A percentile compares a stretch with the other conserved stretches of the same genome.
phyloP scores from a whole-genome alignment of 495 filamentous ascomycete species.

The Friedmanniomyces simplex region DNA sequence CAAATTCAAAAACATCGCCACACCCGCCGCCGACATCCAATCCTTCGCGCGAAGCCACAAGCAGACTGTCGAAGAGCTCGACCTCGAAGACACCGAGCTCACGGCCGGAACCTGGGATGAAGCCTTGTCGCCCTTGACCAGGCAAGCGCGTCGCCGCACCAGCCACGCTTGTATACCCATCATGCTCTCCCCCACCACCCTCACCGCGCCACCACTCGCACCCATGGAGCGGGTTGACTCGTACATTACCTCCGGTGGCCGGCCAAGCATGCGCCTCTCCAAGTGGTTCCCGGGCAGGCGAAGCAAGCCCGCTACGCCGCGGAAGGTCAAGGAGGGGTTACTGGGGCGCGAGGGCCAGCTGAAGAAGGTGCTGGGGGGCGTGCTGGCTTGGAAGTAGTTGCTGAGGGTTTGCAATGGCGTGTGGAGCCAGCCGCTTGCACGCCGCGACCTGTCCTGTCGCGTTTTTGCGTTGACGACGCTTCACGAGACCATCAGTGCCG shows the following conservation, averaged over 20 bases:
- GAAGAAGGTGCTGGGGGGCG: conserved; percentile 7
- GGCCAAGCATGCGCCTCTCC: conserved; percentile 1
- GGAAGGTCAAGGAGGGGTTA: conserved; percentile 6
- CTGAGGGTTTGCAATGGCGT: no score
- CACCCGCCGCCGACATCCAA: conserved; percentile 56
- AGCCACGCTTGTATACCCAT: conserved; percentile 14
- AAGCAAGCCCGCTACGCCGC: not conserved
- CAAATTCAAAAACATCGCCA: conserved; percentile 54
- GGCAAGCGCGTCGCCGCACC: not conserved
- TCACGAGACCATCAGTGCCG: no score
- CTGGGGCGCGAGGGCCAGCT: conserved; percentile 9
- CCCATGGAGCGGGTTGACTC: conserved; percentile 3
- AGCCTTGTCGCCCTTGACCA: conserved; percentile 54
- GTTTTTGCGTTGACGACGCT: no score
- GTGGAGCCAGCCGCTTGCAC: no score
- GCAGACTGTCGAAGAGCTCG: conserved; percentile 53
- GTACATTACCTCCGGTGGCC: not conserved
- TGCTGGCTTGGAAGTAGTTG: conserved; percentile 4
- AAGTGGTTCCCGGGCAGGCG: conserved; percentile 8
- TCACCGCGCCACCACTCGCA: not conserved
- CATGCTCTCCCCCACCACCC: conserved; percentile 18
- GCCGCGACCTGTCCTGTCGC: no score
- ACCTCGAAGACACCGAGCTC: conserved; percentile 58
- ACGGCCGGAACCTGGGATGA: conserved; percentile 63
- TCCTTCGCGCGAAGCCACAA: conserved; percentile 51